phyloP scores from a whole-genome alignment of 2,329 filamentous ascomycete species.

The Aspergillus pseudoterreus region DNA sequence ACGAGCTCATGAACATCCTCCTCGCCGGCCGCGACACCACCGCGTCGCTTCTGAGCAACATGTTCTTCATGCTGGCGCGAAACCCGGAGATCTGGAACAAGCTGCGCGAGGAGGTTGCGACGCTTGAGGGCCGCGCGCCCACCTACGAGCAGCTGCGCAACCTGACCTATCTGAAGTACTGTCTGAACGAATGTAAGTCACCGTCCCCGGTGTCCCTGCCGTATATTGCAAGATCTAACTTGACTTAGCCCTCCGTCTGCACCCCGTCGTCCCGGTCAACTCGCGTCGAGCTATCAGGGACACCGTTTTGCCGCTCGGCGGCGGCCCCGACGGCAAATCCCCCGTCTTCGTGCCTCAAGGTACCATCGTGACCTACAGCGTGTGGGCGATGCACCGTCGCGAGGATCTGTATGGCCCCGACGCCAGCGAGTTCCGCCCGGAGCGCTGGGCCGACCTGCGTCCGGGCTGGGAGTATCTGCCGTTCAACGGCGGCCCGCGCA shows the following conservation, averaged over 20 bases:
- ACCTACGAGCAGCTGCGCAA: slow-evolving; percentile 22
- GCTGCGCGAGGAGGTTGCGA: slow-evolving; percentile 29
- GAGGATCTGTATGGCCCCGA: slow-evolving; percentile 44
- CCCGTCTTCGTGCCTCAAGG: slow-evolving; percentile 65
- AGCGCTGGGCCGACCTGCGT: slow-evolving; percentile 41
- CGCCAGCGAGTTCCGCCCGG: slow-evolving; percentile 45
- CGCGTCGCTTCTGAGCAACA: slow-evolving; percentile 37
- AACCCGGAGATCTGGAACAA: slow-evolving; percentile 34
- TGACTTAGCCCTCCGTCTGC: slow-evolving; percentile 34
- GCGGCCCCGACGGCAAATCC: slow-evolving; percentile 55
- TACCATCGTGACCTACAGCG: slow-evolving; percentile 61
- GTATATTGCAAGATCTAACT: too few species aligned
- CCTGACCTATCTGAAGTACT: slow-evolving; percentile 20
- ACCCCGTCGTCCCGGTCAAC: slow-evolving; percentile 44
- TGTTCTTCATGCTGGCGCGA: slow-evolving; percentile 46
- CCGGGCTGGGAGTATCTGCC: slow-evolving; percentile 33
- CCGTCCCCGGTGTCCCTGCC: too few species aligned
- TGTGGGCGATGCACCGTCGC: slow-evolving; percentile 69
- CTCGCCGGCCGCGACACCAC: slow-evolving; percentile 53
- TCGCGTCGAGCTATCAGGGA: slow-evolving; percentile 31
- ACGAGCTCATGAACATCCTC: slow-evolving; percentile 48
- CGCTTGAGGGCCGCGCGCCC: slow-evolving; percentile 15
- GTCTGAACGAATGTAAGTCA: slow-evolving; percentile 23
- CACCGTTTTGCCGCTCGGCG: slow-evolving; percentile 47
- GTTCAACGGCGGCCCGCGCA: slow-evolving; percentile 31